Conservation (phyloP, 805 yeast genomes). For the Teunomyces cretensis region DNA sequence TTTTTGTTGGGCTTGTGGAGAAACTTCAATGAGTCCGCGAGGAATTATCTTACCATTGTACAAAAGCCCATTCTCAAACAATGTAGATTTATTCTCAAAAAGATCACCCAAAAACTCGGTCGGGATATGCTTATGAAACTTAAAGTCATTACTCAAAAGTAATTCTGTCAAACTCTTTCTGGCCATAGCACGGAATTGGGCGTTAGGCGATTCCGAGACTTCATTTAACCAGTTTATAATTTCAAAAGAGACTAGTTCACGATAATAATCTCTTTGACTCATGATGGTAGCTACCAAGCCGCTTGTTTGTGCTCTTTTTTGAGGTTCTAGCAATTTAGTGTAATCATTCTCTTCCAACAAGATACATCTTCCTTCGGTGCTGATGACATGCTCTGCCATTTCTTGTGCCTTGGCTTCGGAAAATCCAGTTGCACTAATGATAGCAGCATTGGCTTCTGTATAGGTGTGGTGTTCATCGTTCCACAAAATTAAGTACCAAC, state of each 20-base stretch:
- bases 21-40: constrained; percentile 17
- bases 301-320: constrained; percentile 40
- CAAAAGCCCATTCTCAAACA: constrained; percentile 34
- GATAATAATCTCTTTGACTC: constrained; percentile 49
- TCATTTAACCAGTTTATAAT: constrained; percentile 54
- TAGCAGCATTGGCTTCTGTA: constrained; percentile 51
- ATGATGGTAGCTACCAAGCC: constrained; percentile 59
- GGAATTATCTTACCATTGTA: constrained; percentile 27
- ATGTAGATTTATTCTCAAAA: constrained; percentile 16
- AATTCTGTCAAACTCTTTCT: constrained; percentile 45
- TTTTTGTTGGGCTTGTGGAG: constrained; percentile 5
- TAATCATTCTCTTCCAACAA: constrained; percentile 33
- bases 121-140: constrained; percentile 32
- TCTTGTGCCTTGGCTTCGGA: constrained; percentile 26
- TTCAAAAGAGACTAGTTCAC: constrained; percentile 46
- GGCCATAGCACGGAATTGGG: constrained; percentile 26
- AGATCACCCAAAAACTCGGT: constrained; percentile 20
- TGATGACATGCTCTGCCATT: constrained; percentile 47
- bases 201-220: constrained; percentile 26
- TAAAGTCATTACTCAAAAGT: constrained; percentile 36
- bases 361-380: constrained; percentile 46
- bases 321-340: constrained; percentile 27
- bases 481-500: constrained; percentile 61
- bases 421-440: constrained; percentile 33
- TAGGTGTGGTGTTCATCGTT: constrained; percentile 75